A percentile compares a stretch with the other conserved stretches of the same genome.
These are phyloP conservation scores for Hypomontagnella submonticulosa DNA, from an alignment of 495 filamentous ascomycete species.

Conservation along the genomic window DNA sequence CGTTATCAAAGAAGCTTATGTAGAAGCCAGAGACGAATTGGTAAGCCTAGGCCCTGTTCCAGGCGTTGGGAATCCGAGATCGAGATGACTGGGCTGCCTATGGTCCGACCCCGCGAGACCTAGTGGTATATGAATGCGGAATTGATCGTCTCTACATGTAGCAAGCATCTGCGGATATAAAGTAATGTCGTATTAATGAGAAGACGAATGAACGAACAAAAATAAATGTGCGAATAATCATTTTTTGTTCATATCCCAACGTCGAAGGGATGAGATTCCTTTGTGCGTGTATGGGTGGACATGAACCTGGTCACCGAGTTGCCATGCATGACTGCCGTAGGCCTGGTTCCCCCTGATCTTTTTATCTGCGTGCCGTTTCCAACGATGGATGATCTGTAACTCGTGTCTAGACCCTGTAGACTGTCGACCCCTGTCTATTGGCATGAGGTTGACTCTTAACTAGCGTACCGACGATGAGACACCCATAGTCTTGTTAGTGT, in stretches of 20 bases:
- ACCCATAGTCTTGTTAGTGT: background rate
- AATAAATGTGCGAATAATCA: background rate
- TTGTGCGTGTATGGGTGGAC: constrained; percentile 5
- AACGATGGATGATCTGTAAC: constrained; percentile 31
- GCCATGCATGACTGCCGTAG: constrained; percentile 23
- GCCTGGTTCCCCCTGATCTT: constrained; percentile 29
- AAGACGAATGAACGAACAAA: background rate
- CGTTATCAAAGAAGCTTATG: too few species aligned
- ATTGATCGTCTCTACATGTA: constrained; percentile 4
- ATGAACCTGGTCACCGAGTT: constrained; percentile 6
- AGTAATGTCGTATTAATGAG: background rate
- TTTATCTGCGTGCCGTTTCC: constrained; percentile 10
- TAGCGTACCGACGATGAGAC: constrained; percentile 2
- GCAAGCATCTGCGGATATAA: background rate
- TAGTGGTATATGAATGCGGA: constrained; percentile 11
- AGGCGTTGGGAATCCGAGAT: constrained; percentile 24
- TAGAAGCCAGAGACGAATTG: constrained; percentile 13
- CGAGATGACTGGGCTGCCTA: constrained; percentile 27
- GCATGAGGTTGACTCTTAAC: constrained; percentile 6
- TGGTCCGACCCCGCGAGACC: constrained; percentile 37
- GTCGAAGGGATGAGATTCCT: constrained; percentile 4
- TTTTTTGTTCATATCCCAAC: background rate
- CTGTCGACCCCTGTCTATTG: constrained; percentile 9
- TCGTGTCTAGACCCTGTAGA: constrained; percentile 36
- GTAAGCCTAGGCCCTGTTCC: constrained; percentile 28